Evolutionary conservation across 2,329 filamentous ascomycete species (phyloP), one percentile per base, ranked within the genome.

Genomic region (Achaetomium macrosporum): DNA sequence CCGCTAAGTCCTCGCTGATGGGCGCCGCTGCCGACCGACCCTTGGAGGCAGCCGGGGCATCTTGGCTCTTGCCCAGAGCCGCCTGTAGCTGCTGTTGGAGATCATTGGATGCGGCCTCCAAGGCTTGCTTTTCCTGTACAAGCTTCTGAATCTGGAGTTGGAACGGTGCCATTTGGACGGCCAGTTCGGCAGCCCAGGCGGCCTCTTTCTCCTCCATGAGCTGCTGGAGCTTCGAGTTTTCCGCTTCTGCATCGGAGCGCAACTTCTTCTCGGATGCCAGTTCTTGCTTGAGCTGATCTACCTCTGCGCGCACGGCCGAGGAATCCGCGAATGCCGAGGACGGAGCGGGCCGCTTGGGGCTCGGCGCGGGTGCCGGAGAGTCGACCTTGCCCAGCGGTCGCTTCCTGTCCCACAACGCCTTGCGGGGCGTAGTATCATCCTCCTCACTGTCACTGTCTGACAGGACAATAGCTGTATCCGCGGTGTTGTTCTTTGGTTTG

Each of bases 401-500:
- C 16, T 53, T 53, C 17, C 7, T 43, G 1, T 47, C n/a, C 16
- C 12, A 19, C 13, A 33, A 13, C 3, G 13, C 7, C 11, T 12
- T 15, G 2, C 4, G 7, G 11, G 20, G 1, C 1, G 2, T 7
- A 3, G 20, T 17, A 8, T 16, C 31, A 5, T 39, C 20, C 1
- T 11, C 29, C 11, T 39, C 51, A 5, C 13, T 25, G 6, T 49
- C 51, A 13, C 17, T 33, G n/a, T 55, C 53, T 2, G 53, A 47
- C 3, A 55, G 47, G 1, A 55, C 29, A n/a, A 55, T 55, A 6
- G 53, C 53, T 0, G 53, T 55, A 3, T 55, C 53, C 1, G 10
- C 13, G 11, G 53, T 55, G n/a, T 55, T 55, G 53, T 44, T 55
- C 36, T 16, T 55, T 6, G 30, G 40, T 25, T 55, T 55, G 3